Percentiles rank a stretch among this genome's conserved stretches.
Conservation (phyloP, 2,329 filamentous ascomycete species). For the Fusarium azukiicola region DNA sequence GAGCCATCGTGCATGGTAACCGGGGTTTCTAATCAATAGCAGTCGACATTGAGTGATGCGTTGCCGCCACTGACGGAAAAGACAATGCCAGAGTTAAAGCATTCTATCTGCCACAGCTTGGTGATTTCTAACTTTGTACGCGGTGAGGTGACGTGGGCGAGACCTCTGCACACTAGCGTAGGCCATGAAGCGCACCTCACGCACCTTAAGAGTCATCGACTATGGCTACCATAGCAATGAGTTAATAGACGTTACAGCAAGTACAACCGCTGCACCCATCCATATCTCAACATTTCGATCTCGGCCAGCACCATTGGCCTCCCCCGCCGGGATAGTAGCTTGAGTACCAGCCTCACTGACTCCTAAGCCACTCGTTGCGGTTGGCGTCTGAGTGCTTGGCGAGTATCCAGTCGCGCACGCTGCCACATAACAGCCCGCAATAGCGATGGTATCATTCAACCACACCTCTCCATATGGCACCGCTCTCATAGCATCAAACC, state of each 20-base stretch:
- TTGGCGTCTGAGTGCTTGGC: not conserved
- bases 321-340: not conserved
- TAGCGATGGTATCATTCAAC: constrained; percentile 17
- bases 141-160: too few species aligned
- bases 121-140: too few species aligned
- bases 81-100: too few species aligned
- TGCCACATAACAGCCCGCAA: not conserved
- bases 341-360: not conserved
- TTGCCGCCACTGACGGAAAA: too few species aligned
- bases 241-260: not conserved
- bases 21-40: too few species aligned
- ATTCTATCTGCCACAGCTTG: too few species aligned
- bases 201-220: too few species aligned
- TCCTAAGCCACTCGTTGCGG: not conserved
- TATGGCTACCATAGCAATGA: not conserved
- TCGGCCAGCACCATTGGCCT: not conserved
- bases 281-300: not conserved
- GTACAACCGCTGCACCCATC: not conserved
- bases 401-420: not conserved
- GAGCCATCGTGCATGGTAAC: too few species aligned
- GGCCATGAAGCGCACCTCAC: too few species aligned
- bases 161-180: too few species aligned
- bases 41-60: too few species aligned
- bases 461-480: constrained; percentile 13
- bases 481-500: constrained; percentile 13